Conservation (phyloP, 805 yeast genomes). For the Saturnispora diversa region DNA sequence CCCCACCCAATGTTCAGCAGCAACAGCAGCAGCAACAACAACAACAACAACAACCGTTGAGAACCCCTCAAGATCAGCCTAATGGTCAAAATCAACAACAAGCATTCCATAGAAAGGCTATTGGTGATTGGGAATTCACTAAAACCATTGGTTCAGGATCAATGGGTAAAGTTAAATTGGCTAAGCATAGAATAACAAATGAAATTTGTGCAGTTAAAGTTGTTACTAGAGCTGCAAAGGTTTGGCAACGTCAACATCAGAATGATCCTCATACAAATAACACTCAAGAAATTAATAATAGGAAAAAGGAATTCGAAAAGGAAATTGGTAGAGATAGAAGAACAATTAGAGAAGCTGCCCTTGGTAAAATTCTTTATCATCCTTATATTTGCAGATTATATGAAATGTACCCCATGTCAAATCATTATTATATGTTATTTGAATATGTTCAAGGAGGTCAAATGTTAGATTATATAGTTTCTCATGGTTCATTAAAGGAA, state of each 20-base stretch:
- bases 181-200: conserved; percentile 71
- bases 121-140: conserved; percentile 95
- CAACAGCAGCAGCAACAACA: conserved; percentile 14
- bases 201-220: conserved; percentile 89
- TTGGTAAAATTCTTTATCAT: conserved; percentile 83
- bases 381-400: conserved; percentile 86
- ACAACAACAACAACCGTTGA: conserved; percentile 13
- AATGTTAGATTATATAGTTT: conserved; percentile 91
- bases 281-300: conserved; percentile 47
- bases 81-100: no score
- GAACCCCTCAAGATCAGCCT: no score
- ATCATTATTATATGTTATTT: conserved; percentile 92
- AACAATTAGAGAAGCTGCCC: conserved; percentile 90
- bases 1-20: conserved; percentile 9
- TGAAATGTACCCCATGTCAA: conserved; percentile 94
- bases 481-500: conserved; percentile 92
- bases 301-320: conserved; percentile 65
- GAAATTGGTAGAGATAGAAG: conserved; percentile 87
- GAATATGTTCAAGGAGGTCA: conserved; percentile 98
- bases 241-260: conserved; percentile 64
- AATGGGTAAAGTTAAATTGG: conserved; percentile 97
- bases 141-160: conserved; percentile 97
- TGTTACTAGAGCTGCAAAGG: conserved; percentile 79
- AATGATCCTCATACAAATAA: conserved; percentile 59
- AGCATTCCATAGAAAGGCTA: conserved; percentile 73